phyloP scores from a whole-genome alignment of 257 asterid genomes.

The Capsicum chinense region DNA sequence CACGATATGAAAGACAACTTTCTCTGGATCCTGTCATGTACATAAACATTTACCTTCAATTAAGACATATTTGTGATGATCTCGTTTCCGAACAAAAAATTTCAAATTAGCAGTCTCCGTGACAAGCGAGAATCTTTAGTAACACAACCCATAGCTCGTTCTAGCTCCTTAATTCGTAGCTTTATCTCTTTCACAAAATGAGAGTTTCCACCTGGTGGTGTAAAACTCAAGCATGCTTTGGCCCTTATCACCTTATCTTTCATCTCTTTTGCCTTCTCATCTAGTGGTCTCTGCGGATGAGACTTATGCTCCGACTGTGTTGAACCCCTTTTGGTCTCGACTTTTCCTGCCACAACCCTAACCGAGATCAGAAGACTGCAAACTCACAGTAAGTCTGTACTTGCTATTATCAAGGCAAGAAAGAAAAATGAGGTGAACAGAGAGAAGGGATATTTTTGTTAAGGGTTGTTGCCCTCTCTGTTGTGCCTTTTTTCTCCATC shows the following conservation, averaged over 20 bases:
- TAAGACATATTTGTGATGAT: not conserved
- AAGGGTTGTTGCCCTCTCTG: conserved; percentile 24
- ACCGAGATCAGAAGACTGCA: conserved; percentile 31
- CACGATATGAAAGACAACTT: conserved; percentile 77
- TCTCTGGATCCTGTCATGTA: conserved; percentile 70
- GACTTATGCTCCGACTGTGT: conserved; percentile 40
- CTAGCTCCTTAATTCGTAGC: conserved; percentile 82
- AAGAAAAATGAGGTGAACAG: not conserved
- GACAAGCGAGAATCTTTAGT: conserved; percentile 68
- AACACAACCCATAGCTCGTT: conserved; percentile 63
- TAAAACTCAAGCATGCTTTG: conserved; percentile 64
- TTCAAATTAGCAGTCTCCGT: conserved; percentile 39
- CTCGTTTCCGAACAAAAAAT: not conserved
- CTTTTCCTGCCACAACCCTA: conserved; percentile 55
- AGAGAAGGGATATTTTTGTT: not conserved
- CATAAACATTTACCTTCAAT: not conserved
- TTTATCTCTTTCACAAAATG: conserved; percentile 85
- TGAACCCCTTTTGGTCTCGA: conserved; percentile 39
- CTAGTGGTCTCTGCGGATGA: conserved; percentile 44
- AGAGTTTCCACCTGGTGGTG: conserved; percentile 69
- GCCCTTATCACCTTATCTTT: conserved; percentile 89
- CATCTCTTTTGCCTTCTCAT: conserved; percentile 79
- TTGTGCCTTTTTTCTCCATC: not conserved
- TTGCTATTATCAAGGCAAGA: not conserved
- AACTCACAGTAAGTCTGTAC: not conserved